Conservation (phyloP, 2,329 filamentous ascomycete genomes). For the Aspergillus neotritici region DNA sequence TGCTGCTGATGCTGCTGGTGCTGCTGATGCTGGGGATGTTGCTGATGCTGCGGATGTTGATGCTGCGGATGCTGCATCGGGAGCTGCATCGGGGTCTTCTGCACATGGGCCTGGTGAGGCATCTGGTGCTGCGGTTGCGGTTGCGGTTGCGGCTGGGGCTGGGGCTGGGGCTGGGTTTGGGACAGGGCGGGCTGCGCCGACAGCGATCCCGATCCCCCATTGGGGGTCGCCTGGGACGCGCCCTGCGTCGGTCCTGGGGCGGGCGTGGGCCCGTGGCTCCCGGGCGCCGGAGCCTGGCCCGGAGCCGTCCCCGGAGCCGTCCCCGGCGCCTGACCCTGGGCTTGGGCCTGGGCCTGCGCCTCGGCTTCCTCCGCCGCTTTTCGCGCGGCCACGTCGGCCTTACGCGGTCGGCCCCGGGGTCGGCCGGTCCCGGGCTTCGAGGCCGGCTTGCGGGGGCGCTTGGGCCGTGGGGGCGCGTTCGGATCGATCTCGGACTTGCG, state of each 20-base stretch:
- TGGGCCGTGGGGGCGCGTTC: conserved; percentile 16
- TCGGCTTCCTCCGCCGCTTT: conserved; percentile 21
- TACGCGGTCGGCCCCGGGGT: conserved; percentile 30
- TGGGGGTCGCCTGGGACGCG: no score
- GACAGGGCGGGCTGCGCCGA: no score
- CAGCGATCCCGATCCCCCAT: no score
- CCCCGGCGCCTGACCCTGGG: conserved; percentile 2
- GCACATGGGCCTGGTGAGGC: no score
- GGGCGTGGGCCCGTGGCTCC: no score
- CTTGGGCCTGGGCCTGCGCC: conserved; percentile 12
- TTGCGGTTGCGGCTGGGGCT: conserved; percentile 1
- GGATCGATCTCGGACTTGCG: conserved; percentile 18
- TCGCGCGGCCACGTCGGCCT: conserved; percentile 27
- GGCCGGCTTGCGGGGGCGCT: conserved; percentile 14
- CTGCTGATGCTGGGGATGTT: neutral
- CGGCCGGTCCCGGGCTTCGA: conserved; percentile 25
- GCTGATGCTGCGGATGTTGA: conserved; percentile 1
- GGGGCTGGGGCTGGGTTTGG: conserved; percentile 7
- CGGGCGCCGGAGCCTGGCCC: conserved; percentile 3
- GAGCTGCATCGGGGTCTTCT: no score
- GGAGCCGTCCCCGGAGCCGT: conserved; percentile 1
- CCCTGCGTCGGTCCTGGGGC: no score
- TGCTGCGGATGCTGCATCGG: neutral
- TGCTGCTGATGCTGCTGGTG: conserved; percentile 5
- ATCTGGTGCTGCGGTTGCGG: conserved; percentile 10